phyloP scores from a whole-genome alignment of 306 rosid species.

The Castanea mollissima region DNA sequence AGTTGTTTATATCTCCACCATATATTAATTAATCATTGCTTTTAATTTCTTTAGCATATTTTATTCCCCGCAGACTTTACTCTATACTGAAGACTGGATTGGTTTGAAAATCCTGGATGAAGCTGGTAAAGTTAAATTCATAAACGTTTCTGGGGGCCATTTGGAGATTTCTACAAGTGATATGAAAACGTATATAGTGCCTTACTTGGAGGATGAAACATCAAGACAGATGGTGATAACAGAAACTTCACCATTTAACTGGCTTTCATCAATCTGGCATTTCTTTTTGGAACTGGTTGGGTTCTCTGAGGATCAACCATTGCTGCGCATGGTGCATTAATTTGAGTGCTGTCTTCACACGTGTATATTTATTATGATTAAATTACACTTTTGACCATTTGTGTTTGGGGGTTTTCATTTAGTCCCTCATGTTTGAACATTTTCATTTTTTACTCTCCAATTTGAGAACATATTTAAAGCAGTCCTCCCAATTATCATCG shows the following conservation, averaged over 20 bases:
- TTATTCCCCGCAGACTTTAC: constrained; percentile 39
- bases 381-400: neutral
- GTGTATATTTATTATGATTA: neutral
- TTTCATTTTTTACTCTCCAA: too few relatives aligned
- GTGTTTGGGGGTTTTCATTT: neutral
- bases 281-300: constrained; percentile 17
- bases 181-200: constrained; percentile 31
- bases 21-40: neutral
- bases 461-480: too few relatives aligned
- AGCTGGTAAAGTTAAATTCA: constrained; percentile 51
- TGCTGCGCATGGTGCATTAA: constrained; percentile 6
- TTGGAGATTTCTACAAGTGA: constrained; percentile 28
- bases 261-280: constrained; percentile 29
- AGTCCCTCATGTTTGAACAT: too few relatives aligned
- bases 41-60: constrained; percentile 10
- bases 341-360: neutral
- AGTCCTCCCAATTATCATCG: too few relatives aligned
- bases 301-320: neutral
- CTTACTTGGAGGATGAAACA: constrained; percentile 32
- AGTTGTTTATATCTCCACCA: neutral
- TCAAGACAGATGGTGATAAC: constrained; percentile 18
- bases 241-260: constrained; percentile 8
- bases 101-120: constrained; percentile 42
- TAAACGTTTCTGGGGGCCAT: constrained; percentile 39
- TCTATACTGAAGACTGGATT: constrained; percentile 48